Evolutionary conservation across 169 alveolate genomes (phyloP), one percentile per base, ranked within the genome.

Genomic region (Neospora caninum): DNA sequence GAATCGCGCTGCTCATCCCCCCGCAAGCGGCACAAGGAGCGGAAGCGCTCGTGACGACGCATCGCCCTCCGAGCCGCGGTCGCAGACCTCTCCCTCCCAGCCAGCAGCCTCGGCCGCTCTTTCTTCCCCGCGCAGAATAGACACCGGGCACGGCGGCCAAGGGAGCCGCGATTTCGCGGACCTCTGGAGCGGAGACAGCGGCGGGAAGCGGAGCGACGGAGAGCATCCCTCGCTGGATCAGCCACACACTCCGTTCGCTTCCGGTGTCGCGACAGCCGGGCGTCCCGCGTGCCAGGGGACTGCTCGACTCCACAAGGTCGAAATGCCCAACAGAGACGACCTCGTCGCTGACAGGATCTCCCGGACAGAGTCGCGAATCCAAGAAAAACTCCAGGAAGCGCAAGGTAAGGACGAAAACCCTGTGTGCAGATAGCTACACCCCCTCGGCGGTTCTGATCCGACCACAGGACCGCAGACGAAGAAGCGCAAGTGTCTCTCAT

Each of bases 361-460:
- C 25, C 89, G 89, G 31, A 82, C 89, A 9, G 89, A 82, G 89
- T 42, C 53, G 9, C 53, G 89, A 13, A 42, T 82, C 25, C 89
- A 82, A 43, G 64, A 82, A 43, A 82, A 82, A 43, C 67, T 82
- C 41, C 89, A 82, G 67, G 89, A 82, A 36, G 67, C 89, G 36
- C 89, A 82, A 82, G 89, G 89, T 82, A 4, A 41, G 41, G 22
- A 49, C 22, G 4, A 13, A 13, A 49, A 49, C 4, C 58, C n/a
- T n/a, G n/a, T n/a, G n/a, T n/a, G n/a, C n/a, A n/a, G n/a, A n/a
- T n/a, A n/a, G n/a, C n/a, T n/a, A n/a, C n/a, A n/a, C n/a, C n/a
- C n/a, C n/a, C n/a, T n/a, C n/a, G n/a, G n/a, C n/a, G n/a, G n/a
- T n/a, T n/a, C n/a, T n/a, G n/a, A n/a, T n/a, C n/a, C n/a, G n/a